phyloP scores from a whole-genome alignment of 2,329 filamentous ascomycete genomes.

The Metarhizium brunneum region DNA sequence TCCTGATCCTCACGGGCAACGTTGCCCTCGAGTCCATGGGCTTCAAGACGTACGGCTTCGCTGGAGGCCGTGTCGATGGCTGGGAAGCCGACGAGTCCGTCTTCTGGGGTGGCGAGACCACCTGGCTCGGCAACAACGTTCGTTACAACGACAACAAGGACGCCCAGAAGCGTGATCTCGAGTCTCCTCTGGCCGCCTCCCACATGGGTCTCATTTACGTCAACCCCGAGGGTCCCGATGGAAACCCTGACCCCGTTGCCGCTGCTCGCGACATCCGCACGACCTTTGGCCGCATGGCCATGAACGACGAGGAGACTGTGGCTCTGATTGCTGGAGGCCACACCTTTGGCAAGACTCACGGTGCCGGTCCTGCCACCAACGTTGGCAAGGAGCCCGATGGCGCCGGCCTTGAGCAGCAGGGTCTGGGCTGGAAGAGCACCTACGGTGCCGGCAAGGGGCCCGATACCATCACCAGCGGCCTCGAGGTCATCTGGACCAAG shows the following conservation, averaged over 20 bases:
- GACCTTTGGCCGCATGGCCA: slow-evolving; percentile 72
- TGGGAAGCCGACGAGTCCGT: slow-evolving; percentile 68
- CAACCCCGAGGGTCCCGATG: slow-evolving; percentile 71
- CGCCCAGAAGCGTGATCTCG: slow-evolving; percentile 53
- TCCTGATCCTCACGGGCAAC: slow-evolving; percentile 63
- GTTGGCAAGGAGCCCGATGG: slow-evolving; percentile 60
- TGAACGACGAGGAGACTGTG: slow-evolving; percentile 76
- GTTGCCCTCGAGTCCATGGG: slow-evolving; percentile 72
- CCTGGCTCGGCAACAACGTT: slow-evolving; percentile 66
- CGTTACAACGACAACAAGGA: slow-evolving; percentile 50
- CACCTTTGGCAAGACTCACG: slow-evolving; percentile 74
- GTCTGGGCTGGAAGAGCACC: slow-evolving; percentile 63
- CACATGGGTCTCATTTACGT: slow-evolving; percentile 73
- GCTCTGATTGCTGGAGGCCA: slow-evolving; percentile 72
- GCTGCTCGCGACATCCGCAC: slow-evolving; percentile 63
- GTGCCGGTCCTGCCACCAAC: slow-evolving; percentile 54
- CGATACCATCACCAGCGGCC: slow-evolving; percentile 64
- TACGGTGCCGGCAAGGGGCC: slow-evolving; percentile 58
- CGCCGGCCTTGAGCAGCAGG: slow-evolving; percentile 55
- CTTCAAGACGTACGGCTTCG: slow-evolving; percentile 64
- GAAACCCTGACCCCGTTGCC: slow-evolving; percentile 58
- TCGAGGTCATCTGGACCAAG: slow-evolving; percentile 73
- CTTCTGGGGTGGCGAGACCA: slow-evolving; percentile 69
- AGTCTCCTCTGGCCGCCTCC: slow-evolving; percentile 57
- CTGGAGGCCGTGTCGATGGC: slow-evolving; percentile 60